Evolutionary conservation across 1,284 basidiomycete genomes (phyloP).

Genomic region (Anthracocystis walkeri): DNA sequence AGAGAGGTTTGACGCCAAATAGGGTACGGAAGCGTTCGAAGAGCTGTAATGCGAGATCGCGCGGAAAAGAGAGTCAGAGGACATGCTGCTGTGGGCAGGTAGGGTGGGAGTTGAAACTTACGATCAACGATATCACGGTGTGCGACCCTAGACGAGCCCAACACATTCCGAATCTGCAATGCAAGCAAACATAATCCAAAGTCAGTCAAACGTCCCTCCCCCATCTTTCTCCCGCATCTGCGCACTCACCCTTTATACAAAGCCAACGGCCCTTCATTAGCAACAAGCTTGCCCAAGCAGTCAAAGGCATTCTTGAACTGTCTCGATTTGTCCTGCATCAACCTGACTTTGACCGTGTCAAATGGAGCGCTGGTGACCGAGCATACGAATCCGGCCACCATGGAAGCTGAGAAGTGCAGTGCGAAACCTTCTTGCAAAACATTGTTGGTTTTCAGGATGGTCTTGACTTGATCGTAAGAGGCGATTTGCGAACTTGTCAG

Average conservation of each 20-base stretch:
- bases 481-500: slow-evolving; percentile 57
- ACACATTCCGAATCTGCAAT: slow-evolving; percentile 55
- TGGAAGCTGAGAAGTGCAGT: slow-evolving; percentile 51
- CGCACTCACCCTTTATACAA: slow-evolving; percentile 56
- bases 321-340: slow-evolving; percentile 55
- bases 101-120: slow-evolving; percentile 16
- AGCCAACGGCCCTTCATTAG: slow-evolving; percentile 56
- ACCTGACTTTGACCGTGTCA: slow-evolving; percentile 55
- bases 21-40: slow-evolving; percentile 57
- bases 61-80: not conserved
- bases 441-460: slow-evolving; percentile 32
- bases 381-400: slow-evolving; percentile 58
- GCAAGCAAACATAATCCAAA: not conserved
- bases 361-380: slow-evolving; percentile 53
- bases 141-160: slow-evolving; percentile 59
- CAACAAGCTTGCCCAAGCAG: slow-evolving; percentile 44
- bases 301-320: slow-evolving; percentile 48
- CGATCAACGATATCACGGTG: slow-evolving; percentile 56
- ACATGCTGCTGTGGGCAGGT: not conserved
- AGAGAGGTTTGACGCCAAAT: slow-evolving; percentile 60
- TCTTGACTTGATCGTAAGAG: slow-evolving; percentile 58
- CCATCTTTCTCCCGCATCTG: too few relatives aligned
- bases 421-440: slow-evolving; percentile 45
- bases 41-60: slow-evolving; percentile 29
- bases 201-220: not conserved